A percentile compares a stretch with the other conserved stretches of the same genome.
Evolutionary conservation across 352 stramenopile genomes (phyloP).

Genomic region (Pythium scleroteichum): DNA sequence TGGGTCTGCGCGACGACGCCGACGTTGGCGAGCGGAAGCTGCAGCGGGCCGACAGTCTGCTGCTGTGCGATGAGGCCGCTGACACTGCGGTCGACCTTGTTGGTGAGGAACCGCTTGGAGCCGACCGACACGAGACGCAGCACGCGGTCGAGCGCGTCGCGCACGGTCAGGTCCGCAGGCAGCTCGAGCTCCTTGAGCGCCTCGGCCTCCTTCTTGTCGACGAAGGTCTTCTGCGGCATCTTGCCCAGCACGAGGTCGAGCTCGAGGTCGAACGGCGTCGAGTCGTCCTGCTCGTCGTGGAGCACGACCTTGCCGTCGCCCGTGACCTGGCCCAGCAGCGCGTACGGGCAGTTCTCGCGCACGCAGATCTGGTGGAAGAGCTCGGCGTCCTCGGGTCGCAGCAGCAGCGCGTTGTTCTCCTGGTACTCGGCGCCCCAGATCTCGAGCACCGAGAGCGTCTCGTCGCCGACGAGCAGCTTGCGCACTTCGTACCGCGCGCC

Average conservation of each 20-base stretch:
- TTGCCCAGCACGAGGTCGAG: conserved; percentile 98
- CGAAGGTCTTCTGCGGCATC: conserved; percentile 99
- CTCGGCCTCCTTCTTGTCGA: conserved; percentile 74
- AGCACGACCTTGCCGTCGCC: conserved; percentile 97
- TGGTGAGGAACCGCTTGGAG: conserved; percentile 98
- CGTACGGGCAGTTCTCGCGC: conserved; percentile 97
- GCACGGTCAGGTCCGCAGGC: conserved; percentile 88
- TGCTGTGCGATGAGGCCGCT: conserved; percentile 98
- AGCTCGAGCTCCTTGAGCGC: conserved; percentile 66
- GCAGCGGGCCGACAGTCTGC: conserved; percentile 98
- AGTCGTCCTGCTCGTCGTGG: conserved; percentile 93
- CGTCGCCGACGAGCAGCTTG: conserved; percentile 96
- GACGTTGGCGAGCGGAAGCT: conserved; percentile 96
- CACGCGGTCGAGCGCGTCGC: conserved; percentile 93
- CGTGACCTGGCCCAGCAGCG: conserved; percentile 94
- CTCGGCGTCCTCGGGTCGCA: conserved; percentile 88
- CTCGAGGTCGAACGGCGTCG: conserved; percentile 96
- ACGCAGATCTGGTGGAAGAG: conserved; percentile 95
- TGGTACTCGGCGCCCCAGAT: conserved; percentile 99
- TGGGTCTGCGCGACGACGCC: conserved; percentile 97
- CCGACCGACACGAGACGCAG: conserved; percentile 95
- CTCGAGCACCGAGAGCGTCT: conserved; percentile 98
- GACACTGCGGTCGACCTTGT: conserved; percentile 97
- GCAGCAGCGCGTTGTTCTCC: conserved; percentile 98
- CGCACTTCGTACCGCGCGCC: conserved; percentile 94